Percentiles rank a stretch among this genome's conserved stretches.
These are phyloP conservation scores for Nigrospora oryzae DNA, from an alignment of 2,329 filamentous ascomycete species.

Conservation along the genomic window DNA sequence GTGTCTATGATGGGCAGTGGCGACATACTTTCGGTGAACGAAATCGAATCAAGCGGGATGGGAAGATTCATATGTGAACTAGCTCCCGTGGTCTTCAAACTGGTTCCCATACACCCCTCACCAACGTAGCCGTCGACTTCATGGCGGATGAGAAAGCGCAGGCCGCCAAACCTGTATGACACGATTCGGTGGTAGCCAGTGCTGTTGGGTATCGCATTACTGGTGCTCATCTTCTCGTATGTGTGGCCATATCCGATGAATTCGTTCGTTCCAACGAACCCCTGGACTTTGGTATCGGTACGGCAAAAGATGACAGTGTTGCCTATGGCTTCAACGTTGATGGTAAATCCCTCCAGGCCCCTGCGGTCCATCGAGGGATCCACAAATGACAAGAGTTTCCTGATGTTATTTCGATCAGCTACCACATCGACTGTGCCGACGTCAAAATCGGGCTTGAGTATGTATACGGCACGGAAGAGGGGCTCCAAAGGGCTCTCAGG, in stretches of 20 bases:
- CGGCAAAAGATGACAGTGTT: slow-evolving; percentile 30
- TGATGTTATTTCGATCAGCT: slow-evolving; percentile 37
- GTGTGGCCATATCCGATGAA: slow-evolving; percentile 33
- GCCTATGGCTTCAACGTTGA: slow-evolving; percentile 27
- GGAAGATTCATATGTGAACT: slow-evolving; percentile 7
- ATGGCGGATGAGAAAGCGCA: slow-evolving; percentile 31
- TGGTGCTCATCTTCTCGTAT: slow-evolving; percentile 36
- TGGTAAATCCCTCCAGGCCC: slow-evolving; percentile 26
- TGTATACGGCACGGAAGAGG: slow-evolving; percentile 33
- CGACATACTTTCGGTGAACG: slow-evolving; percentile 9
- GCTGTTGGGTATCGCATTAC: slow-evolving; percentile 19
- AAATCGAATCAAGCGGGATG: slow-evolving; percentile 13
- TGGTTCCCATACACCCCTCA: neutral
- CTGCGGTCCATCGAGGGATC: slow-evolving; percentile 15
- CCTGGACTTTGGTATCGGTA: slow-evolving; percentile 16
- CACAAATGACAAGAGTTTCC: slow-evolving; percentile 37
- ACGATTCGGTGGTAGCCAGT: slow-evolving; percentile 38
- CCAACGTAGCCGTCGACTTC: slow-evolving; percentile 33
- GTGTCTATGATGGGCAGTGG: neutral
- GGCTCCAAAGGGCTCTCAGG: slow-evolving; percentile 35
- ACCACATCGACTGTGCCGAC: slow-evolving; percentile 29
- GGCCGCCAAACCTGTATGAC: slow-evolving; percentile 30
- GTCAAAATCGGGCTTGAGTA: slow-evolving; percentile 27
- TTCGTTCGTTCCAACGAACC: slow-evolving; percentile 21
- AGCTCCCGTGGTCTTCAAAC: neutral